Evolutionary conservation across 805 yeast genomes (phyloP).

Genomic region (Wickerhamomyces subpelliculosus): DNA sequence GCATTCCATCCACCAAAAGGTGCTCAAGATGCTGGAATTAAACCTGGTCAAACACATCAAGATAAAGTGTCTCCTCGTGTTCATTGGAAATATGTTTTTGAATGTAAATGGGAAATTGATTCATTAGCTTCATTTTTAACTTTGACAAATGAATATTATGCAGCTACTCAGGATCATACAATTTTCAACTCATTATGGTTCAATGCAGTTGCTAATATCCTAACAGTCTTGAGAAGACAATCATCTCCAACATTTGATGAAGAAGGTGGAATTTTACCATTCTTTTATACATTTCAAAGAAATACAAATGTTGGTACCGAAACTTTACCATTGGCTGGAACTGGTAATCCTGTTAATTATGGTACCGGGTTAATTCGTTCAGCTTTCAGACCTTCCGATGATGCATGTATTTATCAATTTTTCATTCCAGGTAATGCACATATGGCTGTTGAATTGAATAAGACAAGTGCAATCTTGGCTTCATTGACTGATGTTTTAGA

Average conservation of each 20-base stretch:
- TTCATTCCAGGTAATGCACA: conserved; percentile 86
- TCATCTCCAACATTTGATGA: conserved; percentile 52
- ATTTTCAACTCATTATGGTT: conserved; percentile 46
- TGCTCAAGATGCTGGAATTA: conserved; percentile 30
- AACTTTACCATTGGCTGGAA: conserved; percentile 70
- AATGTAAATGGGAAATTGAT: conserved; percentile 86
- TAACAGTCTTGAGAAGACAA: conserved; percentile 52
- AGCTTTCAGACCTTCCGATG: conserved; percentile 86
- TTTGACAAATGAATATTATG: conserved; percentile 62
- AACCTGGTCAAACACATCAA: conserved; percentile 41
- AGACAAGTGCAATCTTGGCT: conserved; percentile 26
- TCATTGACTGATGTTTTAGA: too few species aligned
- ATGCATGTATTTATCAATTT: conserved; percentile 72
- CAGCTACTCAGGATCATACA: conserved; percentile 42
- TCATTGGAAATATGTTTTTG: conserved; percentile 68
- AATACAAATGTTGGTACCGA: conserved; percentile 73
- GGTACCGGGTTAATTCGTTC: conserved; percentile 70
- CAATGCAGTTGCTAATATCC: conserved; percentile 44
- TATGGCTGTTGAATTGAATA: conserved; percentile 54
- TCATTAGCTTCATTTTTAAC: conserved; percentile 79
- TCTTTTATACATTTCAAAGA: conserved; percentile 64
- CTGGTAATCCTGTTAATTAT: conserved; percentile 75
- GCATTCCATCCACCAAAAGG: conserved; percentile 81
- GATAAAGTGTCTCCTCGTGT: conserved; percentile 69
- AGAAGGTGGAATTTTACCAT: conserved; percentile 31